Percentiles rank a stretch among this genome's conserved stretches.
phyloP scores from a whole-genome alignment of 371 early-diverging fungal species.

The Circinella umbellata region DNA sequence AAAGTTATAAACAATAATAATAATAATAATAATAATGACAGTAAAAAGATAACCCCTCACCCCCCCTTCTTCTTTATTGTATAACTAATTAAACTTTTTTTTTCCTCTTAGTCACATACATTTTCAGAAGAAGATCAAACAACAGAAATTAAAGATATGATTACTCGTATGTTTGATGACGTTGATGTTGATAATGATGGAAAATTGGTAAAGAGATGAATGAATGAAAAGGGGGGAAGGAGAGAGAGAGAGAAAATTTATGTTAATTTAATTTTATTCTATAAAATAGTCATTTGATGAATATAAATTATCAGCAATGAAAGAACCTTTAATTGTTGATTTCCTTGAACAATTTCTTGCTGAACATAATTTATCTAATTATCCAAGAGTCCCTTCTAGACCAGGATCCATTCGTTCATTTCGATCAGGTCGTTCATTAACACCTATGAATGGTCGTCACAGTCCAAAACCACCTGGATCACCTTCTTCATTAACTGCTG shows the following conservation, averaged over 20 bases:
- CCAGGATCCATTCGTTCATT: conserved; percentile 53
- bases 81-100: no score
- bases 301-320: conserved; percentile 82
- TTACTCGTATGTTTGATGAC: conserved; percentile 78
- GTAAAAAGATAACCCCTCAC: no score
- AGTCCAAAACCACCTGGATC: conserved; percentile 25
- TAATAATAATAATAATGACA: no score
- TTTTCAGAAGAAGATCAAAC: conserved; percentile 77
- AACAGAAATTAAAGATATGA: conserved; percentile 66
- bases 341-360: conserved; percentile 77
- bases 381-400: conserved; percentile 52
- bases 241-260: background rate
- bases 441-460: conserved; percentile 19
- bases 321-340: conserved; percentile 83
- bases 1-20: conserved; percentile 17
- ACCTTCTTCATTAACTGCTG: conserved; percentile 21
- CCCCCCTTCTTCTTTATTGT: no score
- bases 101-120: conserved; percentile 51
- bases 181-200: conserved; percentile 86
- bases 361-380: conserved; percentile 50
- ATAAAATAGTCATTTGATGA: conserved; percentile 70
- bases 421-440: conserved; percentile 33
- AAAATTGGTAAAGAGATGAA: conserved; percentile 55
- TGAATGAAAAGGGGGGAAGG: no score
- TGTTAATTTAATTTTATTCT: no score